Evolutionary conservation across 129 eudicot genomes (phyloP).

Genomic region (Chrysanthemum lavandulifolium): DNA sequence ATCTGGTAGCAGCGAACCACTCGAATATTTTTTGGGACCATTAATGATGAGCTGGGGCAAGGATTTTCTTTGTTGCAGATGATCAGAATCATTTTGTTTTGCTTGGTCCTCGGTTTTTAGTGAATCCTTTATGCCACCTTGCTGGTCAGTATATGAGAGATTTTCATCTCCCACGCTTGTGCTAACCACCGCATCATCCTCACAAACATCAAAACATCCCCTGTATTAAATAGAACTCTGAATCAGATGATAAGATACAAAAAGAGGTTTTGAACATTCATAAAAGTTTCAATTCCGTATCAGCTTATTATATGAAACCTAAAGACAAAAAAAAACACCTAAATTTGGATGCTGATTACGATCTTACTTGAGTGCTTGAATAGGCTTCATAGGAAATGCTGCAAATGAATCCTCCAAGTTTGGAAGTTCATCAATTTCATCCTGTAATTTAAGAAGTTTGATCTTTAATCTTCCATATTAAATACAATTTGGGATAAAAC

Average conservation of each 20-base stretch:
- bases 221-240: conserved; percentile 40
- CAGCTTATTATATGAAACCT: not conserved
- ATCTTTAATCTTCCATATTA: not conserved
- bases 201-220: conserved; percentile 89
- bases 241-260: conserved; percentile 10
- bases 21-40: conserved; percentile 50
- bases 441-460: conserved; percentile 42
- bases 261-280: conserved; percentile 1
- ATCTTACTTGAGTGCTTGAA: conserved; percentile 91
- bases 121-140: conserved; percentile 28
- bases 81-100: conserved; percentile 32
- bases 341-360: conserved; percentile 13
- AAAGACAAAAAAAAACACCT: not conserved
- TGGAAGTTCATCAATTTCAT: conserved; percentile 55
- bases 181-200: conserved; percentile 54
- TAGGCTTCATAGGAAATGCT: conserved; percentile 89
- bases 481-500: not conserved
- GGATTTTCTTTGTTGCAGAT: conserved; percentile 28
- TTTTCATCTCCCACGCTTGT: conserved; percentile 51
- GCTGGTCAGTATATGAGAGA: conserved; percentile 47
- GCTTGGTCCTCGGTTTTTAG: conserved; percentile 38
- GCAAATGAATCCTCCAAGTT: conserved; percentile 78
- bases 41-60: conserved; percentile 35
- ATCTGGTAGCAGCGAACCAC: conserved; percentile 79
- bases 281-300: not conserved